phyloP scores from a whole-genome alignment of 192 early-diverging fungal species.

The Backusella morwellensis region DNA sequence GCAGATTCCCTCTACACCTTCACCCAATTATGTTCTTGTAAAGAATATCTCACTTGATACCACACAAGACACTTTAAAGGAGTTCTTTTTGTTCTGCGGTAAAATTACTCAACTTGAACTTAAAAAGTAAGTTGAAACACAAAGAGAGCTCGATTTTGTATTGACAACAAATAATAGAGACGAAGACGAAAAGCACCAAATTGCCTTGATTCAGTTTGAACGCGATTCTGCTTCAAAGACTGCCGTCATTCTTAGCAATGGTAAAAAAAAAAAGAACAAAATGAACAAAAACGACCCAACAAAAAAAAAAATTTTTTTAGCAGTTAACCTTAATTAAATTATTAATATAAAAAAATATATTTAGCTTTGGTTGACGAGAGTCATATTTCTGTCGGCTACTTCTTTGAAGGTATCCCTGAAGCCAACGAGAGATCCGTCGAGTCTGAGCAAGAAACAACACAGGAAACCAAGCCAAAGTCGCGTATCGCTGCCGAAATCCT shows the following conservation, averaged over 20 bases:
- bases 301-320: background rate
- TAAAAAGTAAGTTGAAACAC: background rate
- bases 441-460: background rate
- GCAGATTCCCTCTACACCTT: slow-evolving; percentile 49
- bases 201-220: slow-evolving; percentile 57
- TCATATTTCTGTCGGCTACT: slow-evolving; percentile 51
- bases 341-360: background rate
- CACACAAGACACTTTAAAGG: slow-evolving; percentile 58
- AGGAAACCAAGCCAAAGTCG: slow-evolving; percentile 47
- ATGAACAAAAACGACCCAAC: background rate
- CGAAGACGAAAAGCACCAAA: slow-evolving; percentile 43
- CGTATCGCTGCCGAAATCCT: slow-evolving; percentile 67
- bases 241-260: slow-evolving; percentile 56
- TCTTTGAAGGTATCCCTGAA: slow-evolving; percentile 34
- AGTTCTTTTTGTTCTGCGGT: slow-evolving; percentile 69
- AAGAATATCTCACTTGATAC: slow-evolving; percentile 50
- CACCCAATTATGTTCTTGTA: slow-evolving; percentile 53
- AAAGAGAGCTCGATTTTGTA: background rate
- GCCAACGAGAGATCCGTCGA: slow-evolving; percentile 36
- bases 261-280: slow-evolving; percentile 4
- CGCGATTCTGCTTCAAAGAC: slow-evolving; percentile 62
- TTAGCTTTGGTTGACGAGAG: slow-evolving; percentile 55
- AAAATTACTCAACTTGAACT: slow-evolving; percentile 63
- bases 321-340: background rate
- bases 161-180: slow-evolving; percentile 28